Conservation (phyloP, 768 basidiomycete species). For the Chalciporus sphaerocephalus region DNA sequence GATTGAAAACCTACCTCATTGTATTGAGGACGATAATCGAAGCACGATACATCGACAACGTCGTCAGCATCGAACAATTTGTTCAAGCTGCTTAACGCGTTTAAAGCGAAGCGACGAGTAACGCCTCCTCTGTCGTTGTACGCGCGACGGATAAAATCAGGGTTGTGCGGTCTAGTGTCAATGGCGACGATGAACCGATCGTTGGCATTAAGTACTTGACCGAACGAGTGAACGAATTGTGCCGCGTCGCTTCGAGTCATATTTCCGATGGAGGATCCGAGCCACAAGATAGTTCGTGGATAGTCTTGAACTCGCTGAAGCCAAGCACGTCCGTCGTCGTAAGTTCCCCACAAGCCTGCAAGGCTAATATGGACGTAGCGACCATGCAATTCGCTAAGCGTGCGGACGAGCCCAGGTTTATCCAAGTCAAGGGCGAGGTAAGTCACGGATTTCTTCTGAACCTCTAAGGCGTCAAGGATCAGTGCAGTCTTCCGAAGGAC, state of each 20-base stretch:
- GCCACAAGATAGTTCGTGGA: constrained; percentile 4
- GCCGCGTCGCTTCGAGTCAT: constrained; percentile 1
- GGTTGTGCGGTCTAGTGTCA: too few species aligned
- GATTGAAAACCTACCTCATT: too few species aligned
- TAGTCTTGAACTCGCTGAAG: neutral
- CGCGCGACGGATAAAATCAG: neutral
- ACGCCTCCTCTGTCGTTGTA: constrained; percentile 5
- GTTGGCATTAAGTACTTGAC: too few species aligned
- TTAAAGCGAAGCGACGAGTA: constrained; percentile 3
- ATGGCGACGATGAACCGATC: too few species aligned
- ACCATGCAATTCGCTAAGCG: constrained; percentile 1
- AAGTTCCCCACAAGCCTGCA: constrained; percentile 8
- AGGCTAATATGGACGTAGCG: constrained; percentile 5
- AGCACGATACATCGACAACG: too few species aligned
- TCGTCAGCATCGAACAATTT: neutral
- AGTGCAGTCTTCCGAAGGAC: constrained; percentile 2
- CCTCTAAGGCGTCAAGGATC: constrained; percentile 6
- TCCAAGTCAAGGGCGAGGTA: constrained; percentile 9
- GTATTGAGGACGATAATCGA: too few species aligned
- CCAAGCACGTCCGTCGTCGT: constrained; percentile 7
- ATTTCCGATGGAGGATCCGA: constrained; percentile 8
- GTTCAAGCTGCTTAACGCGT: constrained; percentile 1
- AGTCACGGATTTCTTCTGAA: constrained; percentile 3
- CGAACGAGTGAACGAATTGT: too few species aligned
- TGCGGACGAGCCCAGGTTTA: constrained; percentile 4